A percentile compares a stretch with the other conserved stretches of the same genome.
Evolutionary conservation across 2,329 filamentous ascomycete species (phyloP).

Genomic region (Thyridium curvatum): DNA sequence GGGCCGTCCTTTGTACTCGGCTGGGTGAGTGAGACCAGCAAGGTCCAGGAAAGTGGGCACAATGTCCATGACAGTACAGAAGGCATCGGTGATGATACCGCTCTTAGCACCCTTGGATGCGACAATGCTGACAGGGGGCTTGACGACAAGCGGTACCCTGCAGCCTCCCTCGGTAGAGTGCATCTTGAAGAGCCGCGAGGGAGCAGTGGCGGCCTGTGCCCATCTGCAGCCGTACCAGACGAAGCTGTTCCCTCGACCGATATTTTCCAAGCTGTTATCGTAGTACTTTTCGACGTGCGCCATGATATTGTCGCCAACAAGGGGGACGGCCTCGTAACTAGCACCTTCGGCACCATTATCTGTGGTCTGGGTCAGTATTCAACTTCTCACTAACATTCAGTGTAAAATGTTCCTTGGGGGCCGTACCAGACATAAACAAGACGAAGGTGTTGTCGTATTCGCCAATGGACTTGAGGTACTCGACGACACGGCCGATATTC

Average conservation of each 20-base stretch:
- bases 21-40: slow-evolving; percentile 41
- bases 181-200: slow-evolving; percentile 19
- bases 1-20: slow-evolving; percentile 30
- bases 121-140: slow-evolving; percentile 8
- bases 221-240: slow-evolving; percentile 52
- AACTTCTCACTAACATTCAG: too few species aligned
- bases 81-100: slow-evolving; percentile 34
- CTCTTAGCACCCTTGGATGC: too few species aligned
- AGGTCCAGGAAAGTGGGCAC: slow-evolving; percentile 40
- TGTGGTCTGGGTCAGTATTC: too few species aligned
- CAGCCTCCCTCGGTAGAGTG: slow-evolving; percentile 42
- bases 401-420: too few species aligned
- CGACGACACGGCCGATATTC: slow-evolving; percentile 52
- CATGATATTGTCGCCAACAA: slow-evolving; percentile 10
- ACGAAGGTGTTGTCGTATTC: slow-evolving; percentile 60
- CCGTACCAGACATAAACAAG: slow-evolving; percentile 45
- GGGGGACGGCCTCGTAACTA: slow-evolving; percentile 13
- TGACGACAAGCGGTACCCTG: slow-evolving; percentile 41
- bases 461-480: slow-evolving; percentile 46
- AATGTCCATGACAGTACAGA: slow-evolving; percentile 46
- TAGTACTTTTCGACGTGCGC: slow-evolving; percentile 40
- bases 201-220: slow-evolving; percentile 29
- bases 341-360: slow-evolving; percentile 41
- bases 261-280: slow-evolving; percentile 48
- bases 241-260: slow-evolving; percentile 46